Base-by-base conservation (phyloP, 805 yeast genomes). In the Maudiozyma serrabonitensis region DNA sequence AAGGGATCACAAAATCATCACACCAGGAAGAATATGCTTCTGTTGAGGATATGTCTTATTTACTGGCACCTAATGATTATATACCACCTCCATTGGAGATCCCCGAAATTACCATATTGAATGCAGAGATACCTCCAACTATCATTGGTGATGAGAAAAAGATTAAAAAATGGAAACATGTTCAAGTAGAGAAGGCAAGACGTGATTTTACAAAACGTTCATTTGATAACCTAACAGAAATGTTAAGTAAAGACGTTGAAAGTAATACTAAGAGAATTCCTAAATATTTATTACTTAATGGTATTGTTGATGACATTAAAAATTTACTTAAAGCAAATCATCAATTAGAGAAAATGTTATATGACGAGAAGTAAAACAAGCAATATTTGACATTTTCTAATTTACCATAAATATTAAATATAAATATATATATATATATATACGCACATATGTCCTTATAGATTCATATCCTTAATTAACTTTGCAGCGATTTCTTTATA, bases 401-500 rank as follows among this genome's bases (percentile, higher is more conserved):
- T 25, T 11, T 26, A 9, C n/a, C 15, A 9, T 43, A 21, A 13
- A 15, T 16, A 28, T 28, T 43, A 31, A 12, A 40, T 13, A 11
- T 11, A 11, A 15, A 26, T 40, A 23, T 46, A 41, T 40, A 46
- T 40, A 23, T 46, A 41, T 40, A 46, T 26, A 26, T n/a, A 28
- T 37, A 19, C 18, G 16, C 38, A 28, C 8, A 19, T 39, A 39
- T 19, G 18, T 16, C 21, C 15, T 42, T 28, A 42, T 42, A 42
- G 25, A 28, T 42, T 42, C 45, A 42, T 42, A 11, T 31, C 23
- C 37, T 75, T 75, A 66, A 90, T 76, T 46, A 90, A 84, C 64
- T 82, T 87, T 48, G 91, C 82, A 1, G 97, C 97, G 61, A 90
- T 73, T 9, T 89, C 82, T 71, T 91, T 90, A 69, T 90, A 90